Evolutionary conservation across 169 alveolate species (phyloP).

Genomic region (Cryptosporidium parvum): DNA sequence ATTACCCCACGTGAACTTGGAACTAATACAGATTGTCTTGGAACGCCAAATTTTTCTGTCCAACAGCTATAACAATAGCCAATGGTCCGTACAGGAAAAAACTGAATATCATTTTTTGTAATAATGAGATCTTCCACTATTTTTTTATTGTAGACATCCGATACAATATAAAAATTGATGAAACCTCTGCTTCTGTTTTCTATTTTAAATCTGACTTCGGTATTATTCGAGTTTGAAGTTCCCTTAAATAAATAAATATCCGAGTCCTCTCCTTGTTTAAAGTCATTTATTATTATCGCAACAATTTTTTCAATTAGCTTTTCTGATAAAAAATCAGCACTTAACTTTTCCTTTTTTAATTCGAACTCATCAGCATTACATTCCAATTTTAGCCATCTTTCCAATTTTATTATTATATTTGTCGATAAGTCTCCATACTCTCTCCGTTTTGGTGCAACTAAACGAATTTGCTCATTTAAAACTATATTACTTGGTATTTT

Average conservation of each 20-base stretch:
- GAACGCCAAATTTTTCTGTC: conserved; percentile 83
- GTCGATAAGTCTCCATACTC: conserved; percentile 37
- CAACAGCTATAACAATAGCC: conserved; percentile 80
- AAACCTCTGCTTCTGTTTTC: conserved; percentile 49
- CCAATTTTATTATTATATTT: conserved; percentile 34
- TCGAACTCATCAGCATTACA: neutral
- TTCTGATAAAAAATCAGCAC: conserved; percentile 6
- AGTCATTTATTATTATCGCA: neutral
- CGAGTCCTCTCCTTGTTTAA: neutral
- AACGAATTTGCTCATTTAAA: conserved; percentile 11
- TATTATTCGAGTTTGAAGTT: neutral
- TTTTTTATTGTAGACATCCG: neutral
- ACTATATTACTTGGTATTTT: neutral
- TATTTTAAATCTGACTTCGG: conserved; percentile 6
- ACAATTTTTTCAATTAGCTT: neutral
- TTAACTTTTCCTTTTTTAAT: neutral
- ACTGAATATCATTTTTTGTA: neutral
- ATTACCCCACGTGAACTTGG: conserved; percentile 80
- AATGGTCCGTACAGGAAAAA: conserved; percentile 65
- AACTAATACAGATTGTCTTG: conserved; percentile 78
- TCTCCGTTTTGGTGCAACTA: conserved; percentile 5
- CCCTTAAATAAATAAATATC: neutral
- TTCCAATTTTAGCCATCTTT: conserved; percentile 29
- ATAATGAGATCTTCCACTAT: conserved; percentile 6
- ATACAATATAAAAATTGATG: conserved; percentile 13